Evolutionary conservation across 208 protist species (phyloP), one percentile per base, ranked within the genome.

Genomic region (Crithidia fasciculata): DNA sequence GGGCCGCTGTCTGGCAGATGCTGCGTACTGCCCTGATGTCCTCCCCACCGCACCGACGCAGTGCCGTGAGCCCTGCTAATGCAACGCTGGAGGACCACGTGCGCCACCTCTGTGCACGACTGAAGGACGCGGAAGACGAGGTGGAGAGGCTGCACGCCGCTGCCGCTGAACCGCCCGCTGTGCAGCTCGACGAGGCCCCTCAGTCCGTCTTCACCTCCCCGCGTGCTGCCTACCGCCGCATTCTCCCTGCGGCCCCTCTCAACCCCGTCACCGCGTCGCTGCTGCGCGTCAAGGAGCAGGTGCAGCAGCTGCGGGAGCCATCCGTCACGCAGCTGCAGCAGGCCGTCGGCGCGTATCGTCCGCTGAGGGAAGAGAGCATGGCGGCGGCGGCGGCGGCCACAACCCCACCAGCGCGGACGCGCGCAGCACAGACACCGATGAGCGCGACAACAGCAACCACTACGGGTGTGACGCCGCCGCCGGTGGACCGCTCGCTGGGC

Each of bases 221-320:
- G 8, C 43, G 59, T 3, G 69, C 69, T 28, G 40, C 47, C 59
- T 89, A 88, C 62, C 78, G 69, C 10, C 86, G 80, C 40, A 45
- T 89, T 28, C 50, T 88, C 28, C 82, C 76, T 7, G 37, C 70
- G 5, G 47, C 74, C 6, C 64, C 75, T 5, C 72, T 84, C 8
- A 91, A 80, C 65, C 76, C 82, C 0, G 78, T 83, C 18, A 80
- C 74, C 1, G 73, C 79, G n/a, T 84, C 80, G 18, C 67, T 93
- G 57, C 72, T 84, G 49, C 72, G 78, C n/a, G 82, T 89, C n/a
- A 77, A 84, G 64, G 81, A 87, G 36, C 85, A 90, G 62, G 74
- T 82, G 45, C 69, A 66, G 39, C 65, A 89, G 64, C 73, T 88
- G 56, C 78, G 82, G 39, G 74, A 79, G 45, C 72, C 72, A 15